A percentile compares a stretch with the other conserved stretches of the same genome.
These are phyloP conservation scores for Silene noctiflora DNA, from an alignment of 179 eudicot genomes.

Conservation along the genomic window DNA sequence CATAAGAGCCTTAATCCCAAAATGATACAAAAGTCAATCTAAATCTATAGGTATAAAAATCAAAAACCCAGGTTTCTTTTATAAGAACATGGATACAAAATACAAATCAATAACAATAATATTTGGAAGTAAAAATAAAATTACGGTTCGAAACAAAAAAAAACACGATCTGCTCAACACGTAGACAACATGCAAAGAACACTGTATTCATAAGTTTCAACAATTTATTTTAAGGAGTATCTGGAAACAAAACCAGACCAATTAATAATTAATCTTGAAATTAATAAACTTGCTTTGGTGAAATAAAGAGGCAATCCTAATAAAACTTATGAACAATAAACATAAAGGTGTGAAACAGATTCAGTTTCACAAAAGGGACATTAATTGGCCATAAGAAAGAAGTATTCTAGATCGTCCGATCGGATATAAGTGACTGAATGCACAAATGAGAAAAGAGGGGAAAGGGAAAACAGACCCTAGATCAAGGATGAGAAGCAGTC, in stretches of 20 bases:
- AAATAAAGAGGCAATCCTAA: neutral
- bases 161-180: neutral
- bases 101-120: too few species aligned
- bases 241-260: neutral
- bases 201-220: neutral
- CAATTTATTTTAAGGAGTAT: neutral
- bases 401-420: neutral
- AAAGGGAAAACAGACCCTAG: slow-evolving; percentile 2
- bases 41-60: too few species aligned
- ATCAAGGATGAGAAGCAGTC: slow-evolving; percentile 1
- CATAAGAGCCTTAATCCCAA: neutral
- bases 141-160: neutral
- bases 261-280: neutral
- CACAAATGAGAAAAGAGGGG: slow-evolving; percentile 4
- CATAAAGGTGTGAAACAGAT: neutral
- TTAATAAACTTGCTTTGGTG: neutral
- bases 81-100: too few species aligned
- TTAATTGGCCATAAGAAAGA: neutral
- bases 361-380: slow-evolving; percentile 1
- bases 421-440: neutral
- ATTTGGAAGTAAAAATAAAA: neutral
- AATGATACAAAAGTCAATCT: too few species aligned
- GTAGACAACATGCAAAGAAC: neutral
- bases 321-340: neutral
- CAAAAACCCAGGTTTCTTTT: too few species aligned